Base-by-base conservation (phyloP, 345 rosid species). In the Sonneratia alba region DNA sequence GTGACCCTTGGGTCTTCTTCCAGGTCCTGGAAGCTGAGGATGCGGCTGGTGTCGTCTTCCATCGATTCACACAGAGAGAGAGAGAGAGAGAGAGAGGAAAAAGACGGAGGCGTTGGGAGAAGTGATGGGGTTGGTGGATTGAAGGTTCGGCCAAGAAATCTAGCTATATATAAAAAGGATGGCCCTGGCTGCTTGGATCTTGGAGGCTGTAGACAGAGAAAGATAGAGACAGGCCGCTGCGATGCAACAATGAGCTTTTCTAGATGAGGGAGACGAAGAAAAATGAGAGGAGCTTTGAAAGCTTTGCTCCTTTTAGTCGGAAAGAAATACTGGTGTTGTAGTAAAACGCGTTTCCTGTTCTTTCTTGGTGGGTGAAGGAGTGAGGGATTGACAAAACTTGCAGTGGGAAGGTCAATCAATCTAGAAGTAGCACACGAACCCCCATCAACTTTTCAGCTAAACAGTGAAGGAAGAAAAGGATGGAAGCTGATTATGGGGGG, bases 1-100 rank as follows among this genome's bases (percentile, higher is more conserved):
- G 71, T 51, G 36, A 66, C 16, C 24, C 45, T 47, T 47, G 67
- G 12, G 15, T 80, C 82, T 32, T 78, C 79, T n/a, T 73, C 56
- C 22, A 11, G 43, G 48, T 45, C 63, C 32, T 36, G 73, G 76
- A 45, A 43, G 69, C 45, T 2, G 71, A 36, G 64, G 32, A 27
- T 40, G 42, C 63, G 11, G 36, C 70, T 51, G 57, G 22, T 27
- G 3, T 38, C 62, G 18, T 47, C 40, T 64, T 22, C 18, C 37
- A 48, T 47, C 6, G 75, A 65, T 11, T 48, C 53, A 34, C 3
- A 64, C 42, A 68, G 2, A 15, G 27, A 11, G 59, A 69, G 1
- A 4, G 4, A 1, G 47, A 16, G 7, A 8, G 51, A 64, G 47
- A 32, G n/a, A 36, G 9, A 34, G 18, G 43, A 27, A 27, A 27